Conservation (phyloP, 495 filamentous ascomycete species). For the Penicillium waksmanii region DNA sequence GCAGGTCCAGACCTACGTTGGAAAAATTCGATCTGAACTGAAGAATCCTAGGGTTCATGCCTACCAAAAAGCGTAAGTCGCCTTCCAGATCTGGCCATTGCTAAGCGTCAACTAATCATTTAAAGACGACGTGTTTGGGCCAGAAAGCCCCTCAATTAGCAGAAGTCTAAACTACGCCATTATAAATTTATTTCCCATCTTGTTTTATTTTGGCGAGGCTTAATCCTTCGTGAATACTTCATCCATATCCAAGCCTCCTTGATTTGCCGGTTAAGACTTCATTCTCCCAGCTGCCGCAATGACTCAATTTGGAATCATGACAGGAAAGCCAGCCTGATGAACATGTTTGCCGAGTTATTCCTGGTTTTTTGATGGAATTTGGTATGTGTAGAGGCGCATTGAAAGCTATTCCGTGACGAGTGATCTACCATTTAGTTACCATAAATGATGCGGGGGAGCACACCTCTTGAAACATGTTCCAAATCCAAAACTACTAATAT, state of each 20-base stretch:
- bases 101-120: background rate
- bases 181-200: background rate
- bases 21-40: slow-evolving; percentile 24
- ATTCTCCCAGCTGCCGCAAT: no score
- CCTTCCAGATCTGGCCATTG: background rate
- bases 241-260: no score
- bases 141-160: slow-evolving; percentile 17
- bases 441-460: background rate
- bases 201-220: background rate
- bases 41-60: slow-evolving; percentile 26
- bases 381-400: background rate
- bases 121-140: slow-evolving; percentile 25
- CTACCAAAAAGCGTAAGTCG: slow-evolving; percentile 22
- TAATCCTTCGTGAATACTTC: no score
- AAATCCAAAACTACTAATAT: background rate
- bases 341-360: no score
- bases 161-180: background rate
- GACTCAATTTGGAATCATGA: no score
- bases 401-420: background rate
- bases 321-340: no score
- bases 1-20: slow-evolving; percentile 28
- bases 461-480: background rate
- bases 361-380: no score
- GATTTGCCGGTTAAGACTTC: no score
- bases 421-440: background rate